Evolutionary conservation across 306 rosid genomes (phyloP).

Genomic region (Elaeagnus macrophylla): DNA sequence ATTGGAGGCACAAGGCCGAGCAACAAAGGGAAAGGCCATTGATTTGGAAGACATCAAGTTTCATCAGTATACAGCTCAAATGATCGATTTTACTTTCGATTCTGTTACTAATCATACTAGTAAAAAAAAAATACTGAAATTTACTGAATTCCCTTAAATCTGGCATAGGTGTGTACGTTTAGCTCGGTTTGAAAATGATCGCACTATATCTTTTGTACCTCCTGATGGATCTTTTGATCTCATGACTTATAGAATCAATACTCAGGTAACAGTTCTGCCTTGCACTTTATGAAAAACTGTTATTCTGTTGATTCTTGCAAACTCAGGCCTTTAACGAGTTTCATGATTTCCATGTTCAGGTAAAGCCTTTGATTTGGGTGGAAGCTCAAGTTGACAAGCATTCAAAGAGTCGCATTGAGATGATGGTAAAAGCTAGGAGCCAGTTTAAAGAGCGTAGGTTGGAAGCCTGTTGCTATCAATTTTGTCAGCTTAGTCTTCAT

Average conservation of each 20-base stretch:
- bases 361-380: constrained; percentile 89
- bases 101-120: not conserved
- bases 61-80: constrained; percentile 78
- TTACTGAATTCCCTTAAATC: constrained; percentile 7
- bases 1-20: constrained; percentile 94
- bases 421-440: constrained; percentile 89
- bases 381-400: constrained; percentile 96
- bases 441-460: constrained; percentile 99
- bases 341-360: constrained; percentile 40
- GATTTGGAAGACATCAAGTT: constrained; percentile 99
- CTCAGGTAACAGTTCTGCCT: constrained; percentile 50
- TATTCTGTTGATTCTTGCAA: not conserved
- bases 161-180: constrained; percentile 87
- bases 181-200: constrained; percentile 99
- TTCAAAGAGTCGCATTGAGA: constrained; percentile 91
- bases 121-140: constrained; percentile 2
- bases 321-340: not conserved
- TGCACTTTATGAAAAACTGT: constrained; percentile 5
- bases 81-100: constrained; percentile 18
- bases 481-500: constrained; percentile 5
- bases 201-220: constrained; percentile 94
- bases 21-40: constrained; percentile 91
- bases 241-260: constrained; percentile 95
- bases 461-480: constrained; percentile 6
- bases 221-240: constrained; percentile 98